Percentiles rank a stretch among this genome's conserved stretches.
Conservation (phyloP, 257 asterid species). For the Linderniella brevidens region DNA sequence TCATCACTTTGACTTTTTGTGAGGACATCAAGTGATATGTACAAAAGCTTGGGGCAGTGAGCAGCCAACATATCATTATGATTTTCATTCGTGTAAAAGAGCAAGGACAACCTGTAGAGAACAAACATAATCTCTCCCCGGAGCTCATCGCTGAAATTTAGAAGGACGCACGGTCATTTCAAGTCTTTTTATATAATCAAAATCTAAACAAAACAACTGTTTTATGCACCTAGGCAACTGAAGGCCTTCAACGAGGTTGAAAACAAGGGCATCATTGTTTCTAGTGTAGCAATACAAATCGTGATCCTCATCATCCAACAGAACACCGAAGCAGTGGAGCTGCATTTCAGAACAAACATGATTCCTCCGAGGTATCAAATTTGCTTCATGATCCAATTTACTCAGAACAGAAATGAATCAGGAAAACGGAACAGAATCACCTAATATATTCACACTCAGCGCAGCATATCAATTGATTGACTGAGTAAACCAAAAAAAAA, state of each 20-base stretch:
- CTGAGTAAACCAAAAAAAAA: background rate
- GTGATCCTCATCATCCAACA: constrained; percentile 45
- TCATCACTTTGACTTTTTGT: constrained; percentile 80
- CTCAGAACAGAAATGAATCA: constrained; percentile 1
- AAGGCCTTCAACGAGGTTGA: constrained; percentile 70
- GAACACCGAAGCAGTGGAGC: constrained; percentile 89
- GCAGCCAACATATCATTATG: constrained; percentile 27
- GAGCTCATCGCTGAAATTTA: constrained; percentile 54
- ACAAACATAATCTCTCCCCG: constrained; percentile 88
- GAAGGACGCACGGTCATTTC: background rate
- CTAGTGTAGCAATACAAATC: constrained; percentile 31
- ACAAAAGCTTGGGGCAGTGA: constrained; percentile 48
- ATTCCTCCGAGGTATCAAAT: background rate
- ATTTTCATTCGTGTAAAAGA: constrained; percentile 31
- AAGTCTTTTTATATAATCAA: background rate
- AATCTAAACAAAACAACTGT: background rate
- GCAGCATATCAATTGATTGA: background rate
- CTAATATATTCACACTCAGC: background rate
- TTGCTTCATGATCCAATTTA: constrained; percentile 2
- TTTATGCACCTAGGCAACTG: constrained; percentile 65
- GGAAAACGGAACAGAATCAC: background rate
- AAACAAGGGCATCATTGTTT: constrained; percentile 50
- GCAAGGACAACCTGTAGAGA: constrained; percentile 46
- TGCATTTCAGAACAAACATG: constrained; percentile 16
- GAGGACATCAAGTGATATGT: constrained; percentile 55